Base-by-base conservation (phyloP, 2,329 filamentous ascomycete species). In the Pseudogymnoascus sp. region DNA sequence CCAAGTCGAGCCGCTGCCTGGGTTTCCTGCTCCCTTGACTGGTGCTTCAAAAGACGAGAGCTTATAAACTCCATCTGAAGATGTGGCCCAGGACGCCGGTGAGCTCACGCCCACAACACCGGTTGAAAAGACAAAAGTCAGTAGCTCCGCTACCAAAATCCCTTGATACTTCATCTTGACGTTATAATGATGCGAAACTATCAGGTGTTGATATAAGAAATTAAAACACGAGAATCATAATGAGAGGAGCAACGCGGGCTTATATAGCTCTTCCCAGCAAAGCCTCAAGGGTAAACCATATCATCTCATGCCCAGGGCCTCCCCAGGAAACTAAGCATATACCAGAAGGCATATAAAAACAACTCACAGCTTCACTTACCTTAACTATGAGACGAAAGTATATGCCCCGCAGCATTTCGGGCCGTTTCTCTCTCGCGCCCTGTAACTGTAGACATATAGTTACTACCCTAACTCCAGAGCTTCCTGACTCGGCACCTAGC, bases 1-100 rank as follows among this genome's bases (percentile, higher is more conserved):
- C 76, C 77, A 78, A 40, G 70, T 74, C 40, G 72, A 77, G 60
- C 67, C 34, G 14, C 40, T 12, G 10, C 23, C 45, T 16, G 39
- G 18, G 14, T 62, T 18, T 14, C 60, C 60, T 2, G 45, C 60
- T 21, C 60, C 23, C 12, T 47, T 45, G 8, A 34, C 18, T 29
- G 39, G 63, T 12, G 64, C 63, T n/a, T 70, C 71, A 2, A 74
- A 71, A 14, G 71, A 73, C 29, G 72, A 73, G 10, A 62, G 36
- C 11, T 62, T 62, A 54, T 62, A 42, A 6, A 29, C 23, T 54
- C 61, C 61, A n/a, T 62, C 40, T 14, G 61, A 54, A 23, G 61
- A 54, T 62, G 61, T 62, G 2, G 23, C 21, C 61, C 61, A 62
- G 12, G 61, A 42, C 10, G 29, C 39, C 1, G 61, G 61, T n/a